These are phyloP conservation scores for Lagenidium sp. DNA, from an alignment of 352 stramenopile species.

Conservation along the genomic window DNA sequence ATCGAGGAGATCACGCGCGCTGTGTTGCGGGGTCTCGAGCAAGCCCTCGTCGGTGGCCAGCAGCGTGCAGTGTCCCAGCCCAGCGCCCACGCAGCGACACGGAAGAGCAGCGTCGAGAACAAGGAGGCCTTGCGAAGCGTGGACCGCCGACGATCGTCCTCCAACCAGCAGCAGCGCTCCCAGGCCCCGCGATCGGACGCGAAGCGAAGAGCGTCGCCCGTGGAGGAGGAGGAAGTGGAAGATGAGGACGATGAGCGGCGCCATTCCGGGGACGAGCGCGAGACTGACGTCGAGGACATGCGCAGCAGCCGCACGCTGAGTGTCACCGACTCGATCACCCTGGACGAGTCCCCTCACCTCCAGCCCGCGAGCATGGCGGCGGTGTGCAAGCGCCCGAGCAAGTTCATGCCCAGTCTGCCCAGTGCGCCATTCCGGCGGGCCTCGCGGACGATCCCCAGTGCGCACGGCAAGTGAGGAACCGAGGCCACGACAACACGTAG, in stretches of 20 bases:
- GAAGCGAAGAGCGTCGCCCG: background rate
- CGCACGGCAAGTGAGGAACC: background rate
- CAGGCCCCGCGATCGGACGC: background rate
- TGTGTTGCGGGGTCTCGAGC: background rate
- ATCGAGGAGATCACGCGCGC: no score
- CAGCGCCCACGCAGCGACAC: no score
- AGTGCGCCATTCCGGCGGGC: slow-evolving; percentile 11
- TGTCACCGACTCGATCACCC: slow-evolving; percentile 8
- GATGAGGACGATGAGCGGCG: background rate
- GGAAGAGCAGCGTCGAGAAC: background rate
- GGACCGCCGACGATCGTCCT: background rate
- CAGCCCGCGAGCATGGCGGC: background rate
- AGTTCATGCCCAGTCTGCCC: slow-evolving; percentile 11
- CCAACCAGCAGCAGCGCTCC: background rate
- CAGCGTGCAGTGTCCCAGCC: no score
- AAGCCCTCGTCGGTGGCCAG: background rate
- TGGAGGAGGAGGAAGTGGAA: background rate
- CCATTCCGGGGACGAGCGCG: slow-evolving; percentile 5
- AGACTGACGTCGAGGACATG: slow-evolving; percentile 16
- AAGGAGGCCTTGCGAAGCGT: background rate
- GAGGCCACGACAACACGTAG: background rate
- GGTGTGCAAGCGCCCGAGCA: background rate
- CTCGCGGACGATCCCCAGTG: slow-evolving; percentile 1
- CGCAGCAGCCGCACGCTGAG: slow-evolving; percentile 13
- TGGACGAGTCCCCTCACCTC: background rate